phyloP scores from a whole-genome alignment of 176 grass and related monocot genomes.

The Stipa capillata region DNA sequence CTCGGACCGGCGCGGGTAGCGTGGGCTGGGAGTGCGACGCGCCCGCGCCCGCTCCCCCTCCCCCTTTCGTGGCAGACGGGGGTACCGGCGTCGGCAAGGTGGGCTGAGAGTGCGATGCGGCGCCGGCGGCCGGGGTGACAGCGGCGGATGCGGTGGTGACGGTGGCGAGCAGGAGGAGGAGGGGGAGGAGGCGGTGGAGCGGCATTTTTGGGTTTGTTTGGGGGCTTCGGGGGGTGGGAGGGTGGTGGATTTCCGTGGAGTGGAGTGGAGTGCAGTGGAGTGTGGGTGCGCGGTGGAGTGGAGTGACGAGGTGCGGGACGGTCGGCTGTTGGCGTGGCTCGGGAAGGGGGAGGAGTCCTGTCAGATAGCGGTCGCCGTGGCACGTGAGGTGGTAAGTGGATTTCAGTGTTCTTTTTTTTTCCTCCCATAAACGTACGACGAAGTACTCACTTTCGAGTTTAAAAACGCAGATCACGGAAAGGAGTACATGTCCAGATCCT shows the following conservation, averaged over 20 bases:
- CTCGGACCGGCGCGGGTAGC: background rate
- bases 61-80: background rate
- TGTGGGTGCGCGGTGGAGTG: background rate
- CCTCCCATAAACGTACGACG: background rate
- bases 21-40: conserved; percentile 19
- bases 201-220: conserved; percentile 18
- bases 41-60: background rate
- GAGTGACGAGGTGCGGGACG: background rate
- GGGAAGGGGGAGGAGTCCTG: background rate
- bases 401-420: background rate
- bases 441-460: background rate
- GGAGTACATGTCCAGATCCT: background rate
- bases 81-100: background rate
- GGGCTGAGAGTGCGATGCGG: conserved; percentile 9
- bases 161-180: background rate
- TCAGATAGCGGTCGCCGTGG: conserved; percentile 19
- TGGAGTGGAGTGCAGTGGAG: background rate
- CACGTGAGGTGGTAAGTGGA: conserved; percentile 38
- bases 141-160: too few species aligned
- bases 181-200: background rate
- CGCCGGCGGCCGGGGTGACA: background rate
- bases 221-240: background rate
- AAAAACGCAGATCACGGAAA: conserved; percentile 16
- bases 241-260: conserved; percentile 33
- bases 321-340: background rate